A percentile compares a stretch with the other conserved stretches of the same genome.
These are phyloP conservation scores for Crithidia sp. DNA, from an alignment of 208 protist species.

Conservation along the genomic window DNA sequence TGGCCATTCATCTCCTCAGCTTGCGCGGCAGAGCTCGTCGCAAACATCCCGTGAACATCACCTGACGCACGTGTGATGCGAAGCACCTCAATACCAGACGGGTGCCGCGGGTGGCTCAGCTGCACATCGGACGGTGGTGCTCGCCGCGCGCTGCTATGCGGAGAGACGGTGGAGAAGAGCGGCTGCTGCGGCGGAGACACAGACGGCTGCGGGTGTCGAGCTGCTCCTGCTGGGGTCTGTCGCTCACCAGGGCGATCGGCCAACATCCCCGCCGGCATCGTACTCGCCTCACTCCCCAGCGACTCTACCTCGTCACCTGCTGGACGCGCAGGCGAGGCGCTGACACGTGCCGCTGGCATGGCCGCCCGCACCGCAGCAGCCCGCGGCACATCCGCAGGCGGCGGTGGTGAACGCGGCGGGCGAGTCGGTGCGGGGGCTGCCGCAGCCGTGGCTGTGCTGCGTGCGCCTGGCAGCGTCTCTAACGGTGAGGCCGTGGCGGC, in stretches of 20 bases:
- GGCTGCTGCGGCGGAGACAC: slow-evolving; percentile 5
- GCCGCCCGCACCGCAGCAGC: background rate
- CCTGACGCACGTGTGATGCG: slow-evolving; percentile 29
- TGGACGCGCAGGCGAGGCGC: background rate
- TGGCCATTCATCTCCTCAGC: background rate
- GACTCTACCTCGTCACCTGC: slow-evolving; percentile 7
- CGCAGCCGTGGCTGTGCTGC: background rate
- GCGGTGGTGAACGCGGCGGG: background rate
- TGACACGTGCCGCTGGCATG: background rate
- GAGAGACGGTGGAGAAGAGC: slow-evolving; percentile 10
- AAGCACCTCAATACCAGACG: slow-evolving; percentile 23
- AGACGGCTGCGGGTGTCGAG: background rate
- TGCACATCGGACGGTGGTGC: background rate
- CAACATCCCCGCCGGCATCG: slow-evolving; percentile 23
- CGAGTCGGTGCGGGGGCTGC: background rate
- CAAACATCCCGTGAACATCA: slow-evolving; percentile 11
- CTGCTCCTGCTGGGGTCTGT: background rate
- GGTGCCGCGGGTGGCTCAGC: background rate
- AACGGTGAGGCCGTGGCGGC: slow-evolving; percentile 6
- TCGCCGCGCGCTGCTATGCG: slow-evolving; percentile 7
- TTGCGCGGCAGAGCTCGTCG: slow-evolving; percentile 3
- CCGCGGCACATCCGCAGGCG: background rate
- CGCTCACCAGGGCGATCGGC: background rate
- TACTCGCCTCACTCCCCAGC: slow-evolving; percentile 21
- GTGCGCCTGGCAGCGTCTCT: background rate